These are phyloP conservation scores for Hydrangea macrophylla DNA, from an alignment of 148 eudicot genomes.

Conservation along the genomic window DNA sequence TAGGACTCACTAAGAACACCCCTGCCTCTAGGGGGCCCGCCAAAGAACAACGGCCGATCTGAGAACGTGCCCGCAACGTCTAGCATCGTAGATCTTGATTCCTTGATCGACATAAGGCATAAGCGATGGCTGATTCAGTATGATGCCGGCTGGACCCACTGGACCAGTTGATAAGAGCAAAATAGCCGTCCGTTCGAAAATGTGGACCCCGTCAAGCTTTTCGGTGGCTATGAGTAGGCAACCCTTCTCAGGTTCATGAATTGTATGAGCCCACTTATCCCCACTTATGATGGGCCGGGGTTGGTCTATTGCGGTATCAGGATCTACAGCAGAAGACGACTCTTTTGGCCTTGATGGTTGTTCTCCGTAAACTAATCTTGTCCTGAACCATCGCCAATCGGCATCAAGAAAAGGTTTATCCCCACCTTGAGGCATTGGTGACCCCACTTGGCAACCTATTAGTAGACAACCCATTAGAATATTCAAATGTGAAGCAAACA, in stretches of 20 bases:
- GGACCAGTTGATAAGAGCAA: conserved; percentile 75
- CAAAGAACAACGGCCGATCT: conserved; percentile 65
- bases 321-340: conserved; percentile 11
- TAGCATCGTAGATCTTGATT: conserved; percentile 50
- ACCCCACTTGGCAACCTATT: conserved; percentile 45
- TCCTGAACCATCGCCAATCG: conserved; percentile 91
- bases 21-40: conserved; percentile 82
- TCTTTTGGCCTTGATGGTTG: conserved; percentile 25
- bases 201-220: conserved; percentile 91
- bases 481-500: background rate
- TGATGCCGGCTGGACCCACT: conserved; percentile 71
- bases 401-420: conserved; percentile 26
- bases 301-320: conserved; percentile 20
- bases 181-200: conserved; percentile 83
- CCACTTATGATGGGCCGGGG: conserved; percentile 28
- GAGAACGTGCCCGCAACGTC: conserved; percentile 58
- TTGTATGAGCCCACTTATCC: conserved; percentile 75
- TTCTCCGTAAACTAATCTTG: conserved; percentile 68
- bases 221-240: conserved; percentile 81
- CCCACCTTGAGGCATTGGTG: conserved; percentile 51
- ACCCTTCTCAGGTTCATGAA: conserved; percentile 81
- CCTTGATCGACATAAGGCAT: conserved; percentile 99
- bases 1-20: conserved; percentile 56
- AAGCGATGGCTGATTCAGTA: conserved; percentile 80
- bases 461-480: background rate